Evolutionary conservation across 2,329 filamentous ascomycete genomes (phyloP), one percentile per base, ranked within the genome.

Genomic region (Diaporthe batatas): DNA sequence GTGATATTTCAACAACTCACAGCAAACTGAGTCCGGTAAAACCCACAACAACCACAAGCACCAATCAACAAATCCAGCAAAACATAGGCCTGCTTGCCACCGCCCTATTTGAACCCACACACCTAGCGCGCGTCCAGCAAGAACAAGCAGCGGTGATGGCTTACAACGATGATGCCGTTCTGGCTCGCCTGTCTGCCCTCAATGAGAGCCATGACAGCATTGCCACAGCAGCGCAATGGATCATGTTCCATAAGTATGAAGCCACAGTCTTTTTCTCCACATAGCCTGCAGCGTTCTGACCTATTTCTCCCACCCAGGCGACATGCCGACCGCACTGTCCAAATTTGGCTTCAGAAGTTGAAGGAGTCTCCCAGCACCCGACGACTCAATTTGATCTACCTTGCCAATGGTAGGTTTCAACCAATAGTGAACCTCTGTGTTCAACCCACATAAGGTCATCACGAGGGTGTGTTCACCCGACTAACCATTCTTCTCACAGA

Each of bases 131-230:
- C 14, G 51, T 11, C 14, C 54, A 54, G 42, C 51, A 42, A 47
- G 5, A 59, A 34, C 47, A 55, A 54, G 21, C 70, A 53, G n/a
- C 59, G 77, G 82, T 73, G 74, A 98, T 99, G 96, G 92, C 96
- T 58, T 98, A 98, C 85, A 96, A 93, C 77, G 95, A 98, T 83
- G 96, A 99, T 85, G 94, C 95, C 59, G 95, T 99, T 71, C 91
- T 95, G 82, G 94, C 96, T 70, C 98, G 98, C 86, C 92, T 99
- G 70, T 97, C 95, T 42, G 94, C 95, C 54, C 90, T 99, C 75
- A 98, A 98, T 83, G 97, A 99, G 84, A 97, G 95, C 14, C 96
- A 99, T 82, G 96, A 99, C 81, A 97, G 95, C 84, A 98, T 99
- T 80, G 90, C 97, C 74, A 96, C 94, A 47, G 95, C 97, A 75